Evolutionary conservation across 1,139 yeast species (phyloP), one percentile per base, ranked within the genome.

Genomic region (Suhomyces kunorum): DNA sequence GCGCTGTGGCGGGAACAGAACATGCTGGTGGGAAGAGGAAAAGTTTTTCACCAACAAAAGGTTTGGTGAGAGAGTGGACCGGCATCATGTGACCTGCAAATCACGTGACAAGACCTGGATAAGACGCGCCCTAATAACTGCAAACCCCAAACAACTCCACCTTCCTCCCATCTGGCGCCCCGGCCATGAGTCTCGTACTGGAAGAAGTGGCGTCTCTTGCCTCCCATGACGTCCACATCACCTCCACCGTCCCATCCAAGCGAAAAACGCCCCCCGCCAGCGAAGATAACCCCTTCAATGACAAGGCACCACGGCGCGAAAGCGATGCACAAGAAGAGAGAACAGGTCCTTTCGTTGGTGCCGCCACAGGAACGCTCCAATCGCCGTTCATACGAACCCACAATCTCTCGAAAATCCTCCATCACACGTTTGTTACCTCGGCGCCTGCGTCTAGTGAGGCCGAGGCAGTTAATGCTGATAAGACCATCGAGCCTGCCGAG

Each of bases 201-300:
- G 40, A 32, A 32, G 33, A 32, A 16, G 30, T 38, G 31, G 29
- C 15, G 14, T 22, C 30, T n/a, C 8, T 19, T 3, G 24, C 29
- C 5, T 32, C 36, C 9, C 8, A n/a, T 8, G 30, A 17, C 11
- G 11, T 30, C 8, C 25, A 4, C 6, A n/a, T 26, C 9, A 4
- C 32, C 9, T 14, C 24, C n/a, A n/a, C 17, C 15, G 15, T 32
- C 11, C 37, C 36, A 7, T 25, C 20, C 32, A 43, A 32, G 39
- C 36, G 39, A 17, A 38, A 33, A 37, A 34, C 36, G 6, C 36
- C 45, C 4, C 41, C 35, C 14, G 36, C 43, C 32, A 41, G 50
- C 22, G 50, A 44, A 18, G 59, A 55, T 20, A 57, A 56, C 36
- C 61, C 61, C 6, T 57, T 57, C 42, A 50, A 54, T 35, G 61